phyloP scores from a whole-genome alignment of 139 green algal genomes.

The Spirogloea muscicola region DNA sequence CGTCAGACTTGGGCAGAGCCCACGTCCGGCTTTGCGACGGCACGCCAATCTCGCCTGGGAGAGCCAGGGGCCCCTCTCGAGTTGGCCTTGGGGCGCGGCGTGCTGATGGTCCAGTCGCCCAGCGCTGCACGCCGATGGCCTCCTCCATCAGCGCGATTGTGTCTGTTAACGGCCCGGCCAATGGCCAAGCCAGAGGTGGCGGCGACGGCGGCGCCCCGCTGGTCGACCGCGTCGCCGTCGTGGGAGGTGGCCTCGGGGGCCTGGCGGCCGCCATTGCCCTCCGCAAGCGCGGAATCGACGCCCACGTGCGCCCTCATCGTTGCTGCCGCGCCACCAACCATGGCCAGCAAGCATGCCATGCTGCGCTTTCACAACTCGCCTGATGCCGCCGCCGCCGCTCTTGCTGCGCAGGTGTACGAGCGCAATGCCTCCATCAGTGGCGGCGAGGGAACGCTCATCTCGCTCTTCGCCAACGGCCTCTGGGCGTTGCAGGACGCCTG shows the following conservation, averaged over 20 bases:
- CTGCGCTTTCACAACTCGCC: background rate
- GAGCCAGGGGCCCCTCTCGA: too few species aligned
- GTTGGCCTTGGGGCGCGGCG: too few species aligned
- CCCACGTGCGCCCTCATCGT: conserved; percentile 15
- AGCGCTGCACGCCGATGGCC: too few species aligned
- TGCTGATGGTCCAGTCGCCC: too few species aligned
- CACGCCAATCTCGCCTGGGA: too few species aligned
- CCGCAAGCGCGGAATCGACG: conserved; percentile 27
- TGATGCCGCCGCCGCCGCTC: conserved; percentile 20
- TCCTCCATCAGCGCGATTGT: too few species aligned
- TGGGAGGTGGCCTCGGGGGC: conserved; percentile 28
- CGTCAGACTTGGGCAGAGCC: too few species aligned
- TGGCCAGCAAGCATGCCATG: background rate
- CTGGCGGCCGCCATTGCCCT: conserved; percentile 29
- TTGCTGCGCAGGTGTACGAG: conserved; percentile 24
- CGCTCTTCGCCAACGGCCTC: conserved; percentile 14
- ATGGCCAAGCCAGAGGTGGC: too few species aligned
- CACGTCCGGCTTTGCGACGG: too few species aligned
- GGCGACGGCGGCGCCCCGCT: too few species aligned
- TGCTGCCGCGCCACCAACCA: background rate
- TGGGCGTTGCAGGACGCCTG: background rate
- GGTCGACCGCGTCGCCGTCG: conserved; percentile 15
- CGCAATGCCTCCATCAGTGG: background rate
- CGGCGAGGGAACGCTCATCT: background rate
- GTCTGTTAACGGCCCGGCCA: too few species aligned